These are phyloP conservation scores for Aegilops sharonensis DNA, from an alignment of 176 grass and related monocot species.

Conservation along the genomic window DNA sequence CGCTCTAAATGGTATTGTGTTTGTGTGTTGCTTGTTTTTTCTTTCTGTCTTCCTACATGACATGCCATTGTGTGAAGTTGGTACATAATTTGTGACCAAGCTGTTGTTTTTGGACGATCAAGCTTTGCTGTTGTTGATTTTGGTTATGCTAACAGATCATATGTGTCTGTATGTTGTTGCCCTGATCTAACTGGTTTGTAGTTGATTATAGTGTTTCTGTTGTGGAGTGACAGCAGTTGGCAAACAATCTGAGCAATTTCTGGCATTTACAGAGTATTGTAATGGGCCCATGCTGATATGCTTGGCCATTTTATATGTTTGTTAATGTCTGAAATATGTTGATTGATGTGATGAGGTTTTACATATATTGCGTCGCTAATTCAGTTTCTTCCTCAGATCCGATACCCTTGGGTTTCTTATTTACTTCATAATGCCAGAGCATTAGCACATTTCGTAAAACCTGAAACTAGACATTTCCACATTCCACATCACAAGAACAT, in stretches of 20 bases:
- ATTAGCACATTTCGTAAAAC: not conserved
- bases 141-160: not conserved
- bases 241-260: not conserved
- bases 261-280: not conserved
- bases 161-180: not conserved
- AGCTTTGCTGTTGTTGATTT: constrained; percentile 1
- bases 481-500: not conserved
- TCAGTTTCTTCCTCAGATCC: not conserved
- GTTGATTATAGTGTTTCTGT: not conserved
- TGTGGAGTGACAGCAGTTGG: not conserved
- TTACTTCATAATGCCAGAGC: not conserved
- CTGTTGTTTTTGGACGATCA: not conserved
- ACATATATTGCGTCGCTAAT: not conserved
- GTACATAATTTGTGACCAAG: not conserved
- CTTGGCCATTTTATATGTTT: not conserved
- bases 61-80: not conserved
- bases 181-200: not conserved
- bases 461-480: not conserved
- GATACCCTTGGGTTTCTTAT: not conserved
- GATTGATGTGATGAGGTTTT: constrained; percentile 8
- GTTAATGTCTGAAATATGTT: constrained; percentile 11
- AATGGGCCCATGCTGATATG: not conserved
- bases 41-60: not conserved
- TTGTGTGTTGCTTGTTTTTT: not conserved
- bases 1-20: not conserved